Evolutionary conservation across 257 asterid genomes (phyloP), one percentile per base, ranked within the genome.

Genomic region (Plantago elongata): DNA sequence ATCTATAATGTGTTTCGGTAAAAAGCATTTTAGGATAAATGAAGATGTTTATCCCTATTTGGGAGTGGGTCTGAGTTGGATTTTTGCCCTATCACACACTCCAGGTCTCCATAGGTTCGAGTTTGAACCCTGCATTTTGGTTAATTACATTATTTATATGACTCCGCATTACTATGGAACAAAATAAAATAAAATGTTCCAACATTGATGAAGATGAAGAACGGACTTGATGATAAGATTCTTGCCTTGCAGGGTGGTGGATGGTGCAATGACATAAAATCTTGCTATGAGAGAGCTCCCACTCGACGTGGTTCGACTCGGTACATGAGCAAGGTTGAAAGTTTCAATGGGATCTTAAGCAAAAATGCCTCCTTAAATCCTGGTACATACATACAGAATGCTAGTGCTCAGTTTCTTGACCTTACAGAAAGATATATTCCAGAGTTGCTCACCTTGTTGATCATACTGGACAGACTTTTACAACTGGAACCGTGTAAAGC

Each of bases 401-500:
- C 2, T 22, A 22, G 27, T 22, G 27, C 2, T 52, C 37, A 34
- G 40, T 34, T 34, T 34, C 40, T 34, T 34, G 7, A 34, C 15
- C 22, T 34, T 34, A 6, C 45, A 45, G 27, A 57, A 30, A 22
- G 51, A 9, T 50, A 15, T 52, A 9, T 22, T 46, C n/a, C 18
- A 55, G 38, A 46, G 13, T 40, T 62, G n/a, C 51, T 49, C 30
- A 68, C 62, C 45, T 64, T 43, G 10, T 74, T 64, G 13, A 45
- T 44, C 38, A 16, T 62, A 75, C 40, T 16, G 56, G 57, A 66
- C 88, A 91, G 98, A 91, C 81, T 91, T 91, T 67, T 91, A 91
- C 83, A 88, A 89, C 59, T 88, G 98, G 98, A 91, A 91, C 74
- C 82, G 98, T 2, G 97, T 91, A 29, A 91, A 91, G 82, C 75